Evolutionary conservation across 176 grass and related monocot species (phyloP).

Genomic region (Dactylis glomerata): DNA sequence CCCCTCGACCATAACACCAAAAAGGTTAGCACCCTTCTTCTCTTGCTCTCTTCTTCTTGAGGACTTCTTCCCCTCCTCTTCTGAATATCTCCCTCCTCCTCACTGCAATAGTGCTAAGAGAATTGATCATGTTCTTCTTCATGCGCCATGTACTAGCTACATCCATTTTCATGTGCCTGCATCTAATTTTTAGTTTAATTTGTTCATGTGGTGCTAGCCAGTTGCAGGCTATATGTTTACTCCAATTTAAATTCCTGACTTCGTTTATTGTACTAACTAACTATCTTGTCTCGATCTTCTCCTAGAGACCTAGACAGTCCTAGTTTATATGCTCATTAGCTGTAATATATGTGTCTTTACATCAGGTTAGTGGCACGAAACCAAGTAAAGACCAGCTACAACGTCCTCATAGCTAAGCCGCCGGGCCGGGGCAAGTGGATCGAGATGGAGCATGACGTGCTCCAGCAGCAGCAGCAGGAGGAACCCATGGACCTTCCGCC

Average conservation of each 20-base stretch:
- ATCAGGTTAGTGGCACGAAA: neutral
- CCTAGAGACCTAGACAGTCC: neutral
- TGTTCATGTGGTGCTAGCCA: neutral
- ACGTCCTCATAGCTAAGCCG: neutral
- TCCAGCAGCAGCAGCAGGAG: neutral
- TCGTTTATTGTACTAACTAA: no score
- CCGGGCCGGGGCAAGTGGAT: conserved; percentile 2
- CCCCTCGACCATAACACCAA: neutral
- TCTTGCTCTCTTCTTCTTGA: neutral
- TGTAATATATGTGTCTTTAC: neutral
- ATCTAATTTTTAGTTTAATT: conserved; percentile 9
- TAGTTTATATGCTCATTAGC: conserved; percentile 24
- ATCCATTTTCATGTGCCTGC: neutral
- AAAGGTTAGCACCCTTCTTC: conserved; percentile 18
- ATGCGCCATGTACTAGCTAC: neutral
- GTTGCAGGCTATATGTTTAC: neutral
- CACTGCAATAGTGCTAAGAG: neutral
- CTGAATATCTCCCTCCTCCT: neutral
- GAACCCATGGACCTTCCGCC: conserved; percentile 51
- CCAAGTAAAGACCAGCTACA: neutral
- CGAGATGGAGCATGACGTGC: conserved; percentile 46
- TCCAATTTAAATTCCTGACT: neutral
- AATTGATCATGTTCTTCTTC: neutral
- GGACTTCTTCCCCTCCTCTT: no score
- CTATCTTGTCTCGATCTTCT: neutral